Evolutionary conservation across 73 alveolate genomes (phyloP), one percentile per base, ranked within the genome.

Genomic region (Blepharisma stoltei): DNA sequence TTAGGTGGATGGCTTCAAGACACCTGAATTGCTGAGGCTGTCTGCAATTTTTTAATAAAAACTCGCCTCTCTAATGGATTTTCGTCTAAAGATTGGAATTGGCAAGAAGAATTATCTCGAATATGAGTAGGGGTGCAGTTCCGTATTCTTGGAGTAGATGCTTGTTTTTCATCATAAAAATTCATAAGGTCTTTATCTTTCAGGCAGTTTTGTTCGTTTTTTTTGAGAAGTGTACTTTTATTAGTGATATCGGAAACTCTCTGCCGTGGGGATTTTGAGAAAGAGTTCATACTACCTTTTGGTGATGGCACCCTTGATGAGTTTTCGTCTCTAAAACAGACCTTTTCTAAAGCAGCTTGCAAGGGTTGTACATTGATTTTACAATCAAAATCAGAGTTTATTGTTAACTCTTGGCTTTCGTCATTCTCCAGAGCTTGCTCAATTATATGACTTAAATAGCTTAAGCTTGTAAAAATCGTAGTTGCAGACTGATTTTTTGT

Each of bases 1-100:
- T 25, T 14, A 14, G 46, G 38, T 9, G 90, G 90, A 41, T 83
- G 90, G 65, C 69, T 78, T 86, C 90, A 83, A 54, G 81, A 55
- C 14, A 83, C 90, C 49, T 83, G 71, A 14, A 83, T 78, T 7
- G 90, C 81, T 60, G 73, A 14, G 18, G 73, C 38, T 14, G 46
- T 60, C 23, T 60, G 73, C 14, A 60, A 47, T 60, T 60, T 60
- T 60, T 60, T 60, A 14, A 14, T 60, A 60, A 60, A 60, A 14
- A 60, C 37, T 18, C 73, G 38, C 14, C 46, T 14, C 46, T 60
- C 73, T 60, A 60, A 60, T 14, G 73, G 73, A 25, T 60, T 60
- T 20, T 60, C 73, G 2, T 60, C 73, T 20, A 60, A 25, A 25
- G 14, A 14, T 20, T 14, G 18, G 11, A 18, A 9, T 9, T 14